Conservation (phyloP, 768 basidiomycete species). For the Leccinum uliginosum region DNA sequence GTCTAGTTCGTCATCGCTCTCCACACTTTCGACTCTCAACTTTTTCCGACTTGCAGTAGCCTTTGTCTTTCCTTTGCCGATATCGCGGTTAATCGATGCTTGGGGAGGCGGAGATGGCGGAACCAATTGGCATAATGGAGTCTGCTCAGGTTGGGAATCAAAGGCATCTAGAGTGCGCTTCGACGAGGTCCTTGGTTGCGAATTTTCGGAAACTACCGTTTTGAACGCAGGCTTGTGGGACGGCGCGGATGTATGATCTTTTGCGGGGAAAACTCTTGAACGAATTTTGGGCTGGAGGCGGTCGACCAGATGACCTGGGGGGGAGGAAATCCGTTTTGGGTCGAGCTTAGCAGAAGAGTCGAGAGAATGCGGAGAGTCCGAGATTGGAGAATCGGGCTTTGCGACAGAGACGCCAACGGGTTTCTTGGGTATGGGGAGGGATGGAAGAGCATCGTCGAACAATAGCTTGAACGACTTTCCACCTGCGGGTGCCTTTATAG, state of each 20-base stretch:
- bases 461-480: constrained; percentile 62
- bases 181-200: constrained; percentile 27
- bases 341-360: constrained; percentile 2
- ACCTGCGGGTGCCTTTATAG: constrained; percentile 54
- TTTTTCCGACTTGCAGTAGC: constrained; percentile 44
- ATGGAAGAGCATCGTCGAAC: constrained; percentile 51
- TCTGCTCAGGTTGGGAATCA: constrained; percentile 15
- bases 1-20: constrained; percentile 24
- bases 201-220: neutral
- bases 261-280: constrained; percentile 12
- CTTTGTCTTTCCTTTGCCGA: constrained; percentile 40
- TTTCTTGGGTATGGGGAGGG: constrained; percentile 17
- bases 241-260: neutral
- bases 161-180: constrained; percentile 43
- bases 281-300: constrained; percentile 4
- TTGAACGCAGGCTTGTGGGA: constrained; percentile 1
- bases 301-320: neutral
- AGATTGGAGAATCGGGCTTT: constrained; percentile 20
- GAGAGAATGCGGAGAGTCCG: neutral
- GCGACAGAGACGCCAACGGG: constrained; percentile 7
- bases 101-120: constrained; percentile 68
- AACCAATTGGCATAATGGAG: constrained; percentile 35
- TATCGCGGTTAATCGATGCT: constrained; percentile 24
- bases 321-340: constrained; percentile 1
- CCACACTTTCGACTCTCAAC: constrained; percentile 36